Percentiles rank a stretch among this genome's conserved stretches.
Evolutionary conservation across 2,329 filamentous ascomycete genomes (phyloP).

Genomic region (Apiospora saccharicola): DNA sequence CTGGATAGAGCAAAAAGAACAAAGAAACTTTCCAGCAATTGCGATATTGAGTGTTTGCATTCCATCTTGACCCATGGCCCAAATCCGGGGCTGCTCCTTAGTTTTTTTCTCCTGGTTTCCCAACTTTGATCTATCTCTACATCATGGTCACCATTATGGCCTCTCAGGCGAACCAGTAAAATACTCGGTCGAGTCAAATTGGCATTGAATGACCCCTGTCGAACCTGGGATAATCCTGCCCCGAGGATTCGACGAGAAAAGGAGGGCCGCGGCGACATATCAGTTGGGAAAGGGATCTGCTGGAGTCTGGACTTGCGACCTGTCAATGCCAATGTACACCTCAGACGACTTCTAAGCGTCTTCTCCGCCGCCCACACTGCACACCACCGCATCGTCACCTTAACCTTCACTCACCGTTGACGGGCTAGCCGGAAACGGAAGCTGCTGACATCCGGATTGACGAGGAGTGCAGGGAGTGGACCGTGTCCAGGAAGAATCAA

Average conservation of each 20-base stretch:
- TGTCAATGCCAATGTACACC: neutral
- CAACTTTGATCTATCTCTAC: too few species aligned
- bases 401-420: neutral
- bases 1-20: neutral
- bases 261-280: neutral
- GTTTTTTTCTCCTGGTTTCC: too few species aligned
- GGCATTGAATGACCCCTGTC: neutral
- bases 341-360: neutral
- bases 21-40: neutral
- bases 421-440: neutral
- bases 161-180: too few species aligned
- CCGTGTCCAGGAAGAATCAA: neutral
- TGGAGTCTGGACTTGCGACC: neutral
- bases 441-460: slow-evolving; percentile 7
- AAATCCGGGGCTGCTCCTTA: neutral
- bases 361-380: neutral
- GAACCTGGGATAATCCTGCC: neutral
- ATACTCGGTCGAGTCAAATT: neutral
- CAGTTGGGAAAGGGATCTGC: neutral
- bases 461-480: slow-evolving; percentile 1
- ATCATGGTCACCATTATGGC: too few species aligned
- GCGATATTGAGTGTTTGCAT: neutral
- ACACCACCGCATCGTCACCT: neutral
- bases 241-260: neutral
- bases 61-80: neutral